Percentiles rank a stretch among this genome's conserved stretches.
phyloP scores from a whole-genome alignment of 352 stramenopile genomes.

The Pythium brachiatum region DNA sequence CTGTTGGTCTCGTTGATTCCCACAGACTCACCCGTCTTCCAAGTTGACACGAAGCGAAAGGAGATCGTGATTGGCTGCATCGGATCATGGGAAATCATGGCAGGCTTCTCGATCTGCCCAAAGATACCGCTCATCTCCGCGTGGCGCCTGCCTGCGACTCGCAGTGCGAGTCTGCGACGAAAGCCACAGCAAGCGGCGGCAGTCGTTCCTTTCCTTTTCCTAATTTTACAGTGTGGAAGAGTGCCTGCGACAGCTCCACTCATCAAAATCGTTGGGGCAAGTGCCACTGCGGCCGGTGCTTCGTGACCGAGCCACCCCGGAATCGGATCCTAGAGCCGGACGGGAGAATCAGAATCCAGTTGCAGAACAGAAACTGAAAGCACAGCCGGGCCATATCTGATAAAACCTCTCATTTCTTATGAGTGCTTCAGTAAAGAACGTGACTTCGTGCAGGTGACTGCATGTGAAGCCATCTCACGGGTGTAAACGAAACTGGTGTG shows the following conservation, averaged over 20 bases:
- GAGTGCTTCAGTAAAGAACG: constrained; percentile 22
- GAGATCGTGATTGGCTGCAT: not conserved
- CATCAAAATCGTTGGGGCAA: not conserved
- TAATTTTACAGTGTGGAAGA: no score
- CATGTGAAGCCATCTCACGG: constrained; percentile 1
- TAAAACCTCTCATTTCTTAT: constrained; percentile 12
- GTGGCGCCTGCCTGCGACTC: no score
- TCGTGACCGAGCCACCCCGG: not conserved
- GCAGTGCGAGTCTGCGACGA: not conserved
- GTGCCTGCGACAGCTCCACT: not conserved
- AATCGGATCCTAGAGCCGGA: constrained; percentile 5
- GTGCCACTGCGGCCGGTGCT: no score
- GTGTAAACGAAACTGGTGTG: not conserved
- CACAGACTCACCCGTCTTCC: not conserved
- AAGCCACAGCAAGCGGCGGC: not conserved
- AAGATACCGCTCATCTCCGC: constrained; percentile 3
- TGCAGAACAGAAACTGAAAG: constrained; percentile 24
- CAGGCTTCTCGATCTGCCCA: not conserved
- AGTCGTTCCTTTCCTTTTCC: not conserved
- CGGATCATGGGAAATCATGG: not conserved
- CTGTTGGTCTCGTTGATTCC: not conserved
- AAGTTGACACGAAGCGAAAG: not conserved
- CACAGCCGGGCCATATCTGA: constrained; percentile 11
- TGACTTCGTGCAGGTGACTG: not conserved
- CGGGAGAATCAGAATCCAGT: constrained; percentile 10